Evolutionary conservation across 805 yeast genomes (phyloP).

Genomic region (Ogataea paradorogensis): DNA sequence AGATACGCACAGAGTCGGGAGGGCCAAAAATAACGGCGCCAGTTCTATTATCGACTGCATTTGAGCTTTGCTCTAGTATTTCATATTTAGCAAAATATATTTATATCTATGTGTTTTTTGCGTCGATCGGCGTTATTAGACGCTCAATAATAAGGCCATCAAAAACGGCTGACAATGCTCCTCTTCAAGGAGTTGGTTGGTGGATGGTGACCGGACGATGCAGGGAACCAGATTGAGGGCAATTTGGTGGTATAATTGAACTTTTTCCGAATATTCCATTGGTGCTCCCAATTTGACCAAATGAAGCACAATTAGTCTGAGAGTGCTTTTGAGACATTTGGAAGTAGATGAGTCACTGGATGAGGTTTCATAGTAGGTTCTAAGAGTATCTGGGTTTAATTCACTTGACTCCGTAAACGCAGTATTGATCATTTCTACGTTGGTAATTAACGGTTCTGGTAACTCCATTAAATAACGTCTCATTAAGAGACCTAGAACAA

Average conservation of each 20-base stretch:
- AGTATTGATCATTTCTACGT: conserved; percentile 12
- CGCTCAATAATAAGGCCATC: conserved; percentile 5
- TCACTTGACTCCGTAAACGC: conserved; percentile 17
- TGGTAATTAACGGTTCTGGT: conserved; percentile 18
- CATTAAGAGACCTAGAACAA: conserved; percentile 14
- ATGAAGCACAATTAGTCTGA: conserved; percentile 14
- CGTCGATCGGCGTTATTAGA: conserved; percentile 6
- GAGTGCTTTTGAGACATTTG: conserved; percentile 12
- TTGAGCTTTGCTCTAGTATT: conserved; percentile 3
- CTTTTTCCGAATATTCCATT: conserved; percentile 5
- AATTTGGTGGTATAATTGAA: conserved; percentile 8
- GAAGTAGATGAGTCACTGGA: conserved; percentile 11
- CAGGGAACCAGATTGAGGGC: conserved; percentile 15
- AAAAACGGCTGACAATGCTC: conserved; percentile 12
- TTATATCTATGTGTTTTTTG: neutral
- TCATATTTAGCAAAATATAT: conserved; percentile 2
- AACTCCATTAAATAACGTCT: conserved; percentile 20
- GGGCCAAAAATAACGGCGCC: conserved; percentile 33
- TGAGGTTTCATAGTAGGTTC: conserved; percentile 10
- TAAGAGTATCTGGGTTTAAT: conserved; percentile 14
- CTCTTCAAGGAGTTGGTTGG: conserved; percentile 11
- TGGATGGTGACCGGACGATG: conserved; percentile 11
- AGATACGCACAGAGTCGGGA: conserved; percentile 35
- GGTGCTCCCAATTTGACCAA: conserved; percentile 9
- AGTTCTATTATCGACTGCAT: conserved; percentile 22